Base-by-base conservation (phyloP, 306 rosid species). In the Urtica urens region DNA sequence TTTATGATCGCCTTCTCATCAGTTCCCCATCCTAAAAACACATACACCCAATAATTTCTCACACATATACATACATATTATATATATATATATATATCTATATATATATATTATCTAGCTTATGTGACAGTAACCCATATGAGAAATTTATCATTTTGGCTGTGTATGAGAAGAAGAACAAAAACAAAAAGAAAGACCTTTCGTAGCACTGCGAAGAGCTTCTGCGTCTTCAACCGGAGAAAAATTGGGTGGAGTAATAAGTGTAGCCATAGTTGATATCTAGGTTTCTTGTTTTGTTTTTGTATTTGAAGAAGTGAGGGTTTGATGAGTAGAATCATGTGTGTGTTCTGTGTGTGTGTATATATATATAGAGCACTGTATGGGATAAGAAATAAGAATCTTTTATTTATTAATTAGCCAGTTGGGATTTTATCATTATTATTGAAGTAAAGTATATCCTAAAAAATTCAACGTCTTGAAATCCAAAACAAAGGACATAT, bases 1-100 rank as follows among this genome's bases (percentile, higher is more conserved):
- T 66, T 6, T 62, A 84, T 75, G 4, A 81, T 55, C 13, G 68
- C 70, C 76, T 84, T 81, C 78, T 69, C 93, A 72, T 84, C 72
- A 15, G 88, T 72, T 5, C 96, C 96, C 94, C 86, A 87, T 21
- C 96, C 96, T 87, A 19, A 5, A 55, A 17, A 33, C 14, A 49
- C 31, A 49, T 30, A 49, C 8, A 47, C 16, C 31, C 13, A n/a
- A n/a, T n/a, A n/a, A n/a, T n/a, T n/a, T n/a, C n/a, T 2, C 13
- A 16, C 19, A 38, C 7, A 37, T 1, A 39, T 24, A 16, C 9
- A 28, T 6, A 18, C 17, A 47, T 5, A 13, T 29, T 31, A 29
- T 2, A 20, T 38, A 6, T 12, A 19, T 11, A 16, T 3, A 0
- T 5, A 48, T 15, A 1, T n/a, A 7, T 26, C 3, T 48, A 14